Evolutionary conservation across 1,284 basidiomycete species (phyloP), one percentile per base, ranked within the genome.

Genomic region (Boletellus dicymbophilus): DNA sequence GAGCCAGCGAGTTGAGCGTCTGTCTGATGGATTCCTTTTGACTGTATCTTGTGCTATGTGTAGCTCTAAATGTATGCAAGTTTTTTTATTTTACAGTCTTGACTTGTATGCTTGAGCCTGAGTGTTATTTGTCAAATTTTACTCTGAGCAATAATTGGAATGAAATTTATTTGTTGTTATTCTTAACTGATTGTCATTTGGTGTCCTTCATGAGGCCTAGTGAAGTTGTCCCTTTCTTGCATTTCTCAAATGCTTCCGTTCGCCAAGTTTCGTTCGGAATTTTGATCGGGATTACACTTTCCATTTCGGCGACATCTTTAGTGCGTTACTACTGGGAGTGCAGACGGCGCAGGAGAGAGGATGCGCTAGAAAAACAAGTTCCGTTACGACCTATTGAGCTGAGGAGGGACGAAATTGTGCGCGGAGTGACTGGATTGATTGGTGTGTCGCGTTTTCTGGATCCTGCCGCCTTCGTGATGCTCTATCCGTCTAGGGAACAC

Each of bases 401-500:
- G 20, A 74, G 31, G n/a, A 85, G 81, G 45, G 86, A 93, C 63
- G 88, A 90, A 52, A 72, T 93, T 3, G 76, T 91, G 2, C 68
- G 78, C 12, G 92, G 93, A 0, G 84, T 95, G 10, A 78, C 82
- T 9, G 93, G 91, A 0, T 71, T 96, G 20, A 95, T 97, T 54
- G 93, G 93, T 90, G 52, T 26, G 78, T 63, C 46, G 42, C 37
- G 11, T 10, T 27, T 44, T 28, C n/a, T n/a, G n/a, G n/a, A n/a
- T n/a, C n/a, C n/a, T n/a, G n/a, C n/a, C n/a, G n/a, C n/a, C n/a
- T n/a, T 33, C 31, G 16, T 31, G 30, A 31, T n/a, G 31, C 31
- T 16, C 8, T 6, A 8, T 8, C 15, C 31, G 10, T 4, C 16
- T 6, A 95, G 94, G 96, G 31, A 97, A 98, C 63, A 99, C 96